Base-by-base conservation (phyloP, 1,284 basidiomycete species). In the Trichosporon faecale region DNA sequence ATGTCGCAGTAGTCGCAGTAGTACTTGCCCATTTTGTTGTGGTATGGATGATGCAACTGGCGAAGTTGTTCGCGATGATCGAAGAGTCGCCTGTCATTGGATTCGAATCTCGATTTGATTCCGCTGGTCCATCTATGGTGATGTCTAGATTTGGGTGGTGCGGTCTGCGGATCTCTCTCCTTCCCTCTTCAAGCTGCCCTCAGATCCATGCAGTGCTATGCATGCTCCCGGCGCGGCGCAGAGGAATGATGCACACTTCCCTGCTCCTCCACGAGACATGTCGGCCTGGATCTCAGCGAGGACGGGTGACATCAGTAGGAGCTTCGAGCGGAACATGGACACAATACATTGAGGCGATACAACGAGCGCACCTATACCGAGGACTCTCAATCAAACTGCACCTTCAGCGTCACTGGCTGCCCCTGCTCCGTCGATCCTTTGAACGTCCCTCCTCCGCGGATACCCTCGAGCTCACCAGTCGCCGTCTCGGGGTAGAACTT, bases 1-100 rank as follows among this genome's bases (percentile, higher is more conserved):
- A 81, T 79, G 73, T 79, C 77, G 67, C 77, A 79, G 65, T 79
- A 78, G 71, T 97, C 94, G 81, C 94, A 86, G 76, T 86, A 86
- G 75, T 86, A 85, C 76, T 85, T 80, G 9, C 78, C 80, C 81
- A 79, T 82, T 35, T 67, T 76, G 72, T 55, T 35, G 63, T 33
- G 18, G 27, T 65, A 37, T 21, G 11, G 69, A 52, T 65, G 66
- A 25, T 31, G 33, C 33, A 46, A 65, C 21, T 57, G 27, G 33
- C 61, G 65, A 66, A 33, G 65, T 49, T 64, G 61, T 21, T n/a
- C 70, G 44, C 57, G 57, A 44, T 68, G 68, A 40, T 57, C 16
- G 65, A 66, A 31, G 65, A 12, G 27, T 65, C 63, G 31, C 49
- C n/a, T 16, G 25, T 14, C 8, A 18, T 8, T 44, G 29, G 27